Evolutionary conservation across 2,329 filamentous ascomycete species (phyloP), one percentile per base, ranked within the genome.

Genomic region (Exutisphaerella laricina): DNA sequence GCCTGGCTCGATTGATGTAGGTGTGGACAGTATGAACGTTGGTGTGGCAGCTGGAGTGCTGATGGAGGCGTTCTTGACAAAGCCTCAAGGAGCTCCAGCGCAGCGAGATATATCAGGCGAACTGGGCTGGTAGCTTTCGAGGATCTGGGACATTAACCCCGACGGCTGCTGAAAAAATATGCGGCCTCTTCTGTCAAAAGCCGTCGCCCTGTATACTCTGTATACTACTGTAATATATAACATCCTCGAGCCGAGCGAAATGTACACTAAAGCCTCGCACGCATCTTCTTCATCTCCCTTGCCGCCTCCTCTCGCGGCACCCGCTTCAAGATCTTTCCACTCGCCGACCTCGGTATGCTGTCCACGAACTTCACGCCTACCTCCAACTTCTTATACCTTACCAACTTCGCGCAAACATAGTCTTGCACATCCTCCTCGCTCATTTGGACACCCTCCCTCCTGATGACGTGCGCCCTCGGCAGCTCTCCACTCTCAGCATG

Each of bases 11-110:
- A 49, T 70, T 57, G 61, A 75, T 58, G 62, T 80, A 53, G 61
- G 74, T 1, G 80, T 98, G 2, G 90, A 97, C 65, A 95, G 88
- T 63, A 68, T 98, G 62, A 97, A 98, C 61, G 92, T 97, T 28
- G 88, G 86, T 59, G 89, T 94, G 14, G 90, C 92, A 1, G 80
- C 86, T 5, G 88, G 80, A 1, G 69, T 97, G 36, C 67, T 97
- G 38, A 82, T 82, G 49, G 76, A 82, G 50, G 72, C 82, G 0
- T 87, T 92, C 58, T 38, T 60, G 45, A 43, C 56, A 13, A 53
- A 51, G 41, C 52, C 52, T 5, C 28, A 28, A 3, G 40, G 34
- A n/a, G 52, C 45, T 14, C 45, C 48, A n/a, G 39, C 41, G 20
- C 39, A 43, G 23, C 40, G 20, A 10, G 45, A 48, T 17, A 43